A percentile compares a stretch with the other conserved stretches of the same genome.
phyloP scores from a whole-genome alignment of 129 eudicot genomes.

The Ambrosia artemisiifolia region DNA sequence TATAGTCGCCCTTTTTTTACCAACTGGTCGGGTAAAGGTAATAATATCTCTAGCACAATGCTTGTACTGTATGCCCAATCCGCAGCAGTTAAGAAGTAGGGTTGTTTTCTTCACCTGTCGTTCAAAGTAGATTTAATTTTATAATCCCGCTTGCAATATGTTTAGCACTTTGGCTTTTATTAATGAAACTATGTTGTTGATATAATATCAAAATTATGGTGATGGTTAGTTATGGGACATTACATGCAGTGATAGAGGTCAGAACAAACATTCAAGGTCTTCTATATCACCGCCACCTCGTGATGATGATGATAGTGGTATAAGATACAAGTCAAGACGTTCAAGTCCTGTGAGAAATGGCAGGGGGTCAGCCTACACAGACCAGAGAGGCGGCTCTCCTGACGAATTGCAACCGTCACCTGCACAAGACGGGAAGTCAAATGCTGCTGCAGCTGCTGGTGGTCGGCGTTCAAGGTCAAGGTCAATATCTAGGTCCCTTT shows the following conservation, averaged over 20 bases:
- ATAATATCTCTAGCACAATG: conserved; percentile 27
- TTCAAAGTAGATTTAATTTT: not conserved
- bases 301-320: conserved; percentile 15
- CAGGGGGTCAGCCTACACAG: conserved; percentile 23
- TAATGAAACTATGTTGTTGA: not conserved
- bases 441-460: conserved; percentile 20
- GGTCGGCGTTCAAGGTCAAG: conserved; percentile 22
- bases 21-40: conserved; percentile 46
- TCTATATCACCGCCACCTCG: conserved; percentile 35
- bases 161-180: not conserved
- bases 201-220: conserved; percentile 1
- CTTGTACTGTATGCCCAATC: conserved; percentile 21
- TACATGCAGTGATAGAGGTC: conserved; percentile 33
- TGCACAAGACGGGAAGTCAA: conserved; percentile 23
- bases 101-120: not conserved
- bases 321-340: conserved; percentile 22
- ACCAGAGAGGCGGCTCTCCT: conserved; percentile 29
- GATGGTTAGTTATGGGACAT: conserved; percentile 6
- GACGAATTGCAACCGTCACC: conserved; percentile 21
- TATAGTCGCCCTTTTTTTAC: conserved; percentile 29
- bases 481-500: conserved; percentile 26
- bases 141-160: not conserved
- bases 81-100: not conserved
- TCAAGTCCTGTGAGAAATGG: conserved; percentile 39
- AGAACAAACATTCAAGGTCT: conserved; percentile 34